Evolutionary conservation across 306 rosid genomes (phyloP).

Genomic region (Medicago truncatula): MtrunA17r5.0-ANR NC_053045.1:6825001-6825500

Average conservation of each 20-base stretch:
- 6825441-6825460: neutral
- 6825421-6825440: neutral
- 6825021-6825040: slow-evolving; percentile 42
- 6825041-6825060: slow-evolving; percentile 38
- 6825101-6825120: slow-evolving; percentile 45
- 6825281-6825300: neutral
- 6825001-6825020: slow-evolving; percentile 32
- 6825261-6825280: neutral
- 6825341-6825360: neutral
- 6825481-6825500: slow-evolving; percentile 3
- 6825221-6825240: neutral
- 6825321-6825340: neutral
- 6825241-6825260: slow-evolving; percentile 16
- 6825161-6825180: slow-evolving; percentile 37
- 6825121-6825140: slow-evolving; percentile 47
- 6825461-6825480: neutral
- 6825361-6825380: slow-evolving; percentile 18
- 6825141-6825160: slow-evolving; percentile 54
- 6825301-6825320: neutral
- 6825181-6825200: neutral
- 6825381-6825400: neutral
- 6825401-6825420: slow-evolving; percentile 8
- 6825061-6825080: slow-evolving; percentile 45
- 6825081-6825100: slow-evolving; percentile 44
- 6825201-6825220: neutral